Conservation (phyloP, 352 stramenopile species). For the Elongisporangium anandrum region DNA sequence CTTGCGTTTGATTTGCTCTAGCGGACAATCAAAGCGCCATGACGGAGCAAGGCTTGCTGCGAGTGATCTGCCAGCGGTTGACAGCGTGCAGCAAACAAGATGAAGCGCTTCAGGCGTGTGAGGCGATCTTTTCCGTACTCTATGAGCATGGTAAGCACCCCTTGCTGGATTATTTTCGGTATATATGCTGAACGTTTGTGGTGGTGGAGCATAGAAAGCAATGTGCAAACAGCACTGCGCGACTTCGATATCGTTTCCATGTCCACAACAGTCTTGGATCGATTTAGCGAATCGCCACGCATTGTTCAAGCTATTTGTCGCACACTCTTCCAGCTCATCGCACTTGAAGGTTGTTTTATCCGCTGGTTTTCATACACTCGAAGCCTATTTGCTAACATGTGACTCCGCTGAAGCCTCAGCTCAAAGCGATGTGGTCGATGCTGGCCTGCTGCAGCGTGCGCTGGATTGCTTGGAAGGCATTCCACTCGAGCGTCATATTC, state of each 20-base stretch:
- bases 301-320: slow-evolving; percentile 26
- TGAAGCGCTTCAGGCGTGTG: slow-evolving; percentile 16
- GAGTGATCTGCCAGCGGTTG: slow-evolving; percentile 20
- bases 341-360: slow-evolving; percentile 24
- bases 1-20: slow-evolving; percentile 4
- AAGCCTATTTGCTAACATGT: not conserved
- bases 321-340: slow-evolving; percentile 42
- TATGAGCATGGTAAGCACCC: slow-evolving; percentile 39
- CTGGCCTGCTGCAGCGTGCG: slow-evolving; percentile 25
- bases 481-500: slow-evolving; percentile 13
- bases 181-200: not conserved
- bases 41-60: slow-evolving; percentile 22
- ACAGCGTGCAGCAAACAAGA: slow-evolving; percentile 9
- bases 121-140: slow-evolving; percentile 27
- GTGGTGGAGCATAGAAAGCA: slow-evolving; percentile 12
- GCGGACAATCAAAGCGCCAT: slow-evolving; percentile 56
- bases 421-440: slow-evolving; percentile 17
- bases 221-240: slow-evolving; percentile 19
- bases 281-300: slow-evolving; percentile 10
- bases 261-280: slow-evolving; percentile 20
- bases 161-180: not conserved
- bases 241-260: slow-evolving; percentile 15
- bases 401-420: slow-evolving; percentile 4
- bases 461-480: slow-evolving; percentile 29
- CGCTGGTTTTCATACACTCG: not conserved